A percentile compares a stretch with the other conserved stretches of the same genome.
Evolutionary conservation across 163 green algal species (phyloP).

Genomic region (Coccomyxa subellipsoidea): DNA sequence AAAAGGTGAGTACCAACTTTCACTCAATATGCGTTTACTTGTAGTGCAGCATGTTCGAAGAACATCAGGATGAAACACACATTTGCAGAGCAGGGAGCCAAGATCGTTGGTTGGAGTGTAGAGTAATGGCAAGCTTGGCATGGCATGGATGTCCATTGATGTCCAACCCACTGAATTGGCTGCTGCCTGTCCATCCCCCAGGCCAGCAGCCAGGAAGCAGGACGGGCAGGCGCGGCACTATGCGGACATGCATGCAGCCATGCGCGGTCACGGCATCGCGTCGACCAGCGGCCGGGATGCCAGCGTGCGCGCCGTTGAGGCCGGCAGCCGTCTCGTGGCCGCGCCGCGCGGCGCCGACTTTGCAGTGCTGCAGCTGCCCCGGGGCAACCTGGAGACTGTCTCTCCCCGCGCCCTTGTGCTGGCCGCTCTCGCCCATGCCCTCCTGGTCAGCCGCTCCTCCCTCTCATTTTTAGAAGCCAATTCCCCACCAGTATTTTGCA

Average conservation of each 20-base stretch:
- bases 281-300: constrained; percentile 23
- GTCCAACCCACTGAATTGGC: too few species aligned
- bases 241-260: constrained; percentile 53
- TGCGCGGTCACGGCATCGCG: constrained; percentile 39
- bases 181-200: too few species aligned
- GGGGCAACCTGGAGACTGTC: constrained; percentile 91
- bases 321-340: constrained; percentile 54
- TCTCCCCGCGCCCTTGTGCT: constrained; percentile 78
- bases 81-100: too few species aligned
- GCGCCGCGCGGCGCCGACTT: constrained; percentile 29
- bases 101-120: too few species aligned
- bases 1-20: too few species aligned
- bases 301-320: constrained; percentile 60
- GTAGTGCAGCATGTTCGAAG: too few species aligned
- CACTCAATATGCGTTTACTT: too few species aligned
- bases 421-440: constrained; percentile 41
- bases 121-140: background rate
- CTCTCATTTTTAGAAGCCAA: too few species aligned
- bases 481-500: too few species aligned
- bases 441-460: constrained; percentile 15
- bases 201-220: background rate
- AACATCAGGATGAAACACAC: too few species aligned
- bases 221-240: background rate
- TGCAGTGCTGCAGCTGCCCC: constrained; percentile 78
- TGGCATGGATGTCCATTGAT: background rate